Conservation (phyloP, 331 rosid genomes). For the Malus hybrid region DNA sequence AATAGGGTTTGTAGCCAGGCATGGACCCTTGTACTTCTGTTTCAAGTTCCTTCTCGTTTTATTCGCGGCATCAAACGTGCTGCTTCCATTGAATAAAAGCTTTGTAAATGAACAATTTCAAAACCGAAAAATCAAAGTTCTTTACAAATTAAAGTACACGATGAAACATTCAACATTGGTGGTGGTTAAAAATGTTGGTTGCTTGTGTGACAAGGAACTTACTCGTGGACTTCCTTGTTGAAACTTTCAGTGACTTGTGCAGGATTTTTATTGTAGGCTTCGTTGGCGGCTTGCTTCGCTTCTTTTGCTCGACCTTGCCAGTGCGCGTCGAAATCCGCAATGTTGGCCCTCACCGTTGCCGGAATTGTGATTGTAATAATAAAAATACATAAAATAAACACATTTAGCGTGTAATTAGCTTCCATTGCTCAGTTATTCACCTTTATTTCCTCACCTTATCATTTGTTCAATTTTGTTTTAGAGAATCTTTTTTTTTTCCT, state of each 20-base stretch:
- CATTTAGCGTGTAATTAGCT: constrained; percentile 5
- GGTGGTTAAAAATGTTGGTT: not conserved
- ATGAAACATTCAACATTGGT: not conserved
- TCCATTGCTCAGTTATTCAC: not conserved
- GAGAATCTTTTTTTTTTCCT: not conserved
- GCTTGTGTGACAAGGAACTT: not conserved
- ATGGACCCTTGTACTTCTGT: constrained; percentile 3
- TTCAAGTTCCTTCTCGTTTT: constrained; percentile 13
- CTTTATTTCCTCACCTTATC: not conserved
- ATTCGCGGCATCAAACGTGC: constrained; percentile 1
- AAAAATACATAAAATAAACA: constrained; percentile 25
- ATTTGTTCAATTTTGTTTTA: not conserved
- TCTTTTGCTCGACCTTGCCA: constrained; percentile 33
- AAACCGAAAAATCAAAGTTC: not conserved
- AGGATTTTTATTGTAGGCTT: constrained; percentile 25
- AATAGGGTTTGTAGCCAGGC: constrained; percentile 13
- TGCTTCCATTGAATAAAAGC: not conserved
- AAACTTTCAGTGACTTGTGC: not conserved
- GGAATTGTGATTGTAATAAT: constrained; percentile 18
- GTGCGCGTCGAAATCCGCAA: constrained; percentile 20
- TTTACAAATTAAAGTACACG: too few species aligned
- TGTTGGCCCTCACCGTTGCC: constrained; percentile 18
- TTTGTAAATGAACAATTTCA: not conserved
- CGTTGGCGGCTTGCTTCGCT: constrained; percentile 10
- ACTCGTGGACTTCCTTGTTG: constrained; percentile 25